These are phyloP conservation scores for Pestalotiopsis sp. DNA, from an alignment of 2,329 filamentous ascomycete species.

Conservation along the genomic window DNA sequence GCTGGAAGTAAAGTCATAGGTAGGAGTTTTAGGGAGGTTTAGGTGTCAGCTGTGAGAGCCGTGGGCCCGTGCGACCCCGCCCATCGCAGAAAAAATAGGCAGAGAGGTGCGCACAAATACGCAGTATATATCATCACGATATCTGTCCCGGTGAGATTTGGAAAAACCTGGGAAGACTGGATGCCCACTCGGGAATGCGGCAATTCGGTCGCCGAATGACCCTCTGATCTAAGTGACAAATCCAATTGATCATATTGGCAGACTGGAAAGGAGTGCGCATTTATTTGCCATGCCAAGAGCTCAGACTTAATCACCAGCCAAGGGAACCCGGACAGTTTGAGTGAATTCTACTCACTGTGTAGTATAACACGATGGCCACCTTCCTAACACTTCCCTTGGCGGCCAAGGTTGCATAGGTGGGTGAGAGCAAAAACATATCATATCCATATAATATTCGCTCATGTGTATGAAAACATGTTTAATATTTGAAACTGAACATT, in stretches of 20 bases:
- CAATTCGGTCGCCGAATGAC: neutral
- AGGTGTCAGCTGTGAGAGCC: neutral
- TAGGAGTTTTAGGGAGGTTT: no score
- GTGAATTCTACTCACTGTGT: neutral
- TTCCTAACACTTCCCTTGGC: no score
- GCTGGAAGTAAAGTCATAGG: neutral
- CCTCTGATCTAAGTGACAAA: neutral
- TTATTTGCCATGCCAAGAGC: neutral
- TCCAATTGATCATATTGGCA: neutral
- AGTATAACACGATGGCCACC: neutral
- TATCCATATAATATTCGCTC: neutral
- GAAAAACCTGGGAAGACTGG: neutral
- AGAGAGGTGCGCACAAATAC: constrained; percentile 7
- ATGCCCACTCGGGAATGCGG: neutral
- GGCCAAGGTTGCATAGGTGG: neutral
- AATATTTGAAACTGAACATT: no score
- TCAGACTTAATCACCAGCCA: neutral
- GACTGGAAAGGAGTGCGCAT: neutral
- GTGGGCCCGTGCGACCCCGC: constrained; percentile 4
- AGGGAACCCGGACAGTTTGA: neutral
- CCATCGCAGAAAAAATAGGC: neutral
- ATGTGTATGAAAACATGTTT: no score
- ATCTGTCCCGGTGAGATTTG: neutral
- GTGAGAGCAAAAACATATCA: neutral
- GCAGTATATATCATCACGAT: constrained; percentile 9